phyloP scores from a whole-genome alignment of 2,329 filamentous ascomycete genomes.

The Microascus cirrosus region DNA sequence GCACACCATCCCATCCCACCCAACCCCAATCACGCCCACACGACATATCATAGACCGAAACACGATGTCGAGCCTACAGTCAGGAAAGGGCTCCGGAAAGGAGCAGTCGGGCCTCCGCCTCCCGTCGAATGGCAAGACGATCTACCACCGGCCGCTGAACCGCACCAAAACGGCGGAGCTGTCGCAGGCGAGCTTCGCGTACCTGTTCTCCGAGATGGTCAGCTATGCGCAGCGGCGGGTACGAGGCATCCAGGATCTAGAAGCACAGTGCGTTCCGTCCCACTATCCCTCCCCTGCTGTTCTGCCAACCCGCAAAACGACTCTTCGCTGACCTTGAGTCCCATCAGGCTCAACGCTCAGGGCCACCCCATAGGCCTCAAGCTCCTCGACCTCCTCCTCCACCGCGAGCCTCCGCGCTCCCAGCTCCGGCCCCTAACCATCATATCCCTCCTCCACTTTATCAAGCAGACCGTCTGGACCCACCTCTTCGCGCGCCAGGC shows the following conservation, averaged over 20 bases:
- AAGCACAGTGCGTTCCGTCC: constrained; percentile 56
- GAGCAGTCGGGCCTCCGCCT: constrained; percentile 62
- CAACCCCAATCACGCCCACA: not conserved
- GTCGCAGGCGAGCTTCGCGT: constrained; percentile 89
- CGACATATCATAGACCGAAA: not conserved
- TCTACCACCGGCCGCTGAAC: constrained; percentile 93
- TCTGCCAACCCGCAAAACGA: not conserved
- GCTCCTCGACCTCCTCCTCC: constrained; percentile 88
- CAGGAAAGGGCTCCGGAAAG: constrained; percentile 32
- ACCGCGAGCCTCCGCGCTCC: constrained; percentile 61
- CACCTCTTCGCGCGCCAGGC: constrained; percentile 86
- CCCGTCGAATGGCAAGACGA: constrained; percentile 89
- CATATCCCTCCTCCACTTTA: constrained; percentile 85
- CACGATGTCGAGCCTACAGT: constrained; percentile 39
- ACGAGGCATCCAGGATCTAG: constrained; percentile 85
- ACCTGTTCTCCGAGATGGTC: constrained; percentile 94
- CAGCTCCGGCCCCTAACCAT: constrained; percentile 76
- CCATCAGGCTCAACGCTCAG: constrained; percentile 69
- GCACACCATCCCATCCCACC: not conserved
- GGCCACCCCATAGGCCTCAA: constrained; percentile 91
- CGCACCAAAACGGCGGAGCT: constrained; percentile 79
- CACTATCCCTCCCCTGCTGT: not conserved
- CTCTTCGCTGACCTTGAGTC: not conserved
- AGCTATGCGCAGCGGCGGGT: constrained; percentile 85
- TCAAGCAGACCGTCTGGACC: constrained; percentile 84